Evolutionary conservation across 176 grass and related monocot species (phyloP).

Genomic region (Metroxylon sagu): DNA sequence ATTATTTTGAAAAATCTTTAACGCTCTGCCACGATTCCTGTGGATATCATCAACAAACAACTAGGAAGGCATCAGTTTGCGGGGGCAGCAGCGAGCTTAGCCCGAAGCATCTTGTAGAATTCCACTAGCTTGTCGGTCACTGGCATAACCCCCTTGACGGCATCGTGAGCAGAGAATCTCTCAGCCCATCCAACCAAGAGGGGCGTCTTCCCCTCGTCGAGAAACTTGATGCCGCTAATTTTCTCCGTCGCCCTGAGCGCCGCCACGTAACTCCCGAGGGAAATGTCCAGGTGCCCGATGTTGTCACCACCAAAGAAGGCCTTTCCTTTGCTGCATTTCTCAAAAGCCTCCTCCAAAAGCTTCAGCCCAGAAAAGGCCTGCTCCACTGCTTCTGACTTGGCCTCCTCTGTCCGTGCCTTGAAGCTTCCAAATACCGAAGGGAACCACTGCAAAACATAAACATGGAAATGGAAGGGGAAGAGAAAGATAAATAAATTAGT

Average conservation of each 20-base stretch:
- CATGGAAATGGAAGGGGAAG: too few species aligned
- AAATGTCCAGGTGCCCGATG: constrained; percentile 41
- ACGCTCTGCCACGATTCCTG: too few species aligned
- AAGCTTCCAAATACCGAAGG: too few species aligned
- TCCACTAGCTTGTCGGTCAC: constrained; percentile 16
- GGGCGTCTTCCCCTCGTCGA: constrained; percentile 29
- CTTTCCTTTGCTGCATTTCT: constrained; percentile 26
- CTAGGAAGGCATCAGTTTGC: too few species aligned
- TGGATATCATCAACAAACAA: too few species aligned
- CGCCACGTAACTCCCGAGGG: constrained; percentile 22
- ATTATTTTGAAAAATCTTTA: too few species aligned
- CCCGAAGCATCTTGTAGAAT: constrained; percentile 8
- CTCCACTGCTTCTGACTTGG: constrained; percentile 22
- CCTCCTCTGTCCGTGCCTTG: not conserved
- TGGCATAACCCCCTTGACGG: constrained; percentile 29
- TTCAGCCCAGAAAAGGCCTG: constrained; percentile 12
- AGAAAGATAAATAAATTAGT: too few species aligned
- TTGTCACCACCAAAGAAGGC: constrained; percentile 43
- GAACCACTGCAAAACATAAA: too few species aligned
- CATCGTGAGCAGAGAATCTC: constrained; percentile 23
- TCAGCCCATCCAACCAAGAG: constrained; percentile 31
- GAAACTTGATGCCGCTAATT: constrained; percentile 8
- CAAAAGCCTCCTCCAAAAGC: constrained; percentile 41
- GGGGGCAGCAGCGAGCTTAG: too few species aligned
- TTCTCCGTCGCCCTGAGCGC: constrained; percentile 32